Evolutionary conservation across 176 grass and related monocot genomes (phyloP), one percentile per base, ranked within the genome.

Genomic region (Puccinellia tenuiflora): DNA sequence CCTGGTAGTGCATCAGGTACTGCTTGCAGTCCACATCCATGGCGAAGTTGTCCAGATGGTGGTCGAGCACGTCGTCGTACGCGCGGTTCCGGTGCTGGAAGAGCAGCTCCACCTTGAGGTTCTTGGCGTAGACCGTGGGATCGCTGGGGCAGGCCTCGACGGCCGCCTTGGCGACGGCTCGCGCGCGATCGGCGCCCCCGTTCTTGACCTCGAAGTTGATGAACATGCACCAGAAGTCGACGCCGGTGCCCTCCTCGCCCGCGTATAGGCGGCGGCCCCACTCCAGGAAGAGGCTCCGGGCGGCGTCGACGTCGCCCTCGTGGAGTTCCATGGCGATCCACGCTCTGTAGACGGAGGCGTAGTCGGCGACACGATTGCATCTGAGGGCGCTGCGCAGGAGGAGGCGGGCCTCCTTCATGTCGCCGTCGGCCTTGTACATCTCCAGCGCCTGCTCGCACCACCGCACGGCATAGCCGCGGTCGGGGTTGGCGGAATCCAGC

Each of bases 301-400:
- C 45, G 43, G 0, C 45, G 29, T 4, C 10, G 55, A 18, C 56
- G 72, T 17, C 4, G 55, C 29, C 26, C 3, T 61, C 29, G 35
- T 34, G 28, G 25, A 16, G 5, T 38, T 63, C 82, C 72, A 68
- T 77, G 72, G 38, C 17, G 72, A 85, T 76, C 82, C 82, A 85
- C 0, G 55, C 38, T 2, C 25, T 56, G 71, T 38, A 75, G 57
- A 75, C 7, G 25, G 73, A 47, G 12, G 57, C 68, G 53, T 35
- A 68, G 72, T 85, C 68, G 25, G 13, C 39, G 56, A 68, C 43
- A 14, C 21, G 1, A 0, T 4, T 0, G 62, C 62, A 79, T 2
- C 0, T 2, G 34, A 80, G 67, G 46, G 77, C 84, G 64, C 42
- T n/a, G 26, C 28, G 12, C 1, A 86, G 62, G 37, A 78, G 48